Base-by-base conservation (phyloP, 768 basidiomycete species). In the Porpolomopsis calyptriformis region DNA sequence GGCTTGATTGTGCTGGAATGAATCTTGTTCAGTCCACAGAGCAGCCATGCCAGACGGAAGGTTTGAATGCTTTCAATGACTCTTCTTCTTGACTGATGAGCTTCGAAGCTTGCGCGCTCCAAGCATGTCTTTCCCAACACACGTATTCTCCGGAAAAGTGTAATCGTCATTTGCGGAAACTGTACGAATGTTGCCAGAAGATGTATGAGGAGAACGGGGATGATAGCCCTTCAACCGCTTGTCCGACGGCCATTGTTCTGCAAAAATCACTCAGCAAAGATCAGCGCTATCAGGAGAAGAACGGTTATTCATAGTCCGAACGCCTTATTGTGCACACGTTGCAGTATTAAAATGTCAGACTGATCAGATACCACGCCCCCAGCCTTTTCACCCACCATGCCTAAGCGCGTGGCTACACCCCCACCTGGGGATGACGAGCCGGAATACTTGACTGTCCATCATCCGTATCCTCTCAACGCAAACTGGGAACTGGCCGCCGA, bases 101-200 rank as follows among this genome's bases (percentile, higher is more conserved):
- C 7, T 7, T 31, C 37, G 23, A 18, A 85, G 83, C 83, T 0
- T 85, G 83, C 55, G 59, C 66, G 18, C 63, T 85, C 2, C 83
- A 85, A 36, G 46, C 64, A 1, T 86, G 84, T 55, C 65, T 85
- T 24, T 70, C 69, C 43, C 77, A 71, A 49, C 72, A 85, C 57
- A 81, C 77, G 0, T 85, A 82, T 54, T 53, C 52, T 2, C 82
- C 79, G 0, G 80, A 82, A 16, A 77, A 71, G 50, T 86, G 84
- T 54, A 65, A 78, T 35, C 55, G 61, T 7, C 57, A 69, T 9
- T 55, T 85, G 18, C 64, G 71, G 42, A 65, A 61, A 19, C 67
- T 86, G 14, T 85, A 85, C 55, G 47, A 55, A 47, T 85, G 84
- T 51, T 86, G 84, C 54, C 64, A 71, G 36, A 46, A 56, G 22